Evolutionary conservation across 441 rosid genomes (phyloP).

Genomic region (Bocquillonia castaneifolia): DNA sequence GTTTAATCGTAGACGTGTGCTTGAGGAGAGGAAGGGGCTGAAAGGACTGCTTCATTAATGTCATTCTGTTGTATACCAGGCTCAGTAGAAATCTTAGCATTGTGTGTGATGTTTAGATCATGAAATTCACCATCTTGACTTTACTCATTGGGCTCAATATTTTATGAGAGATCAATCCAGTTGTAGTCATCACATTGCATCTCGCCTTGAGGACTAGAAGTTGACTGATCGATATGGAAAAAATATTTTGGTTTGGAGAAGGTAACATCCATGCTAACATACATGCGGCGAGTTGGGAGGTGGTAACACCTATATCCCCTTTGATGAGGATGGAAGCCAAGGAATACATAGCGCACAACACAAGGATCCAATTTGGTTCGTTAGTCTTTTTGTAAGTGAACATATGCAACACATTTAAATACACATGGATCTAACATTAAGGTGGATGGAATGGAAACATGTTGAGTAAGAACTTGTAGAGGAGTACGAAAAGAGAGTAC

Average conservation of each 20-base stretch:
- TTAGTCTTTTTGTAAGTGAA: constrained; percentile 11
- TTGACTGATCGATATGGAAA: neutral
- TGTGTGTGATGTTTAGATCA: neutral
- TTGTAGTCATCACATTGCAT: neutral
- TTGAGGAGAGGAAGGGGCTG: neutral
- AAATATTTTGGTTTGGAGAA: neutral
- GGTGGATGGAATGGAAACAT: neutral
- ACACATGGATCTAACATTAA: neutral
- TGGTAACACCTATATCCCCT: constrained; percentile 10
- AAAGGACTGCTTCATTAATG: neutral
- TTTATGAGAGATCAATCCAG: neutral
- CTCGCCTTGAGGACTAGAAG: neutral
- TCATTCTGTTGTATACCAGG: neutral
- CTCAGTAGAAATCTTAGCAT: too few species aligned
- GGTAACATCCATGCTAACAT: constrained; percentile 8
- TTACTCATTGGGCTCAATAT: neutral
- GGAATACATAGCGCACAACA: neutral
- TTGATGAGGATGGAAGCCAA: neutral
- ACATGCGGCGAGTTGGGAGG: neutral
- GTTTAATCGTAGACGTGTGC: neutral
- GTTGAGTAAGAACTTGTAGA: too few species aligned
- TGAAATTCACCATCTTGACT: neutral
- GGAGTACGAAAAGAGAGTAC: neutral
- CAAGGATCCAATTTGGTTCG: neutral
- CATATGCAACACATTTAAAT: constrained; percentile 5